Percentiles rank a stretch among this genome's conserved stretches.
Conservation (phyloP, 495 filamentous ascomycete species). For the Penicillium flavigenum region DNA sequence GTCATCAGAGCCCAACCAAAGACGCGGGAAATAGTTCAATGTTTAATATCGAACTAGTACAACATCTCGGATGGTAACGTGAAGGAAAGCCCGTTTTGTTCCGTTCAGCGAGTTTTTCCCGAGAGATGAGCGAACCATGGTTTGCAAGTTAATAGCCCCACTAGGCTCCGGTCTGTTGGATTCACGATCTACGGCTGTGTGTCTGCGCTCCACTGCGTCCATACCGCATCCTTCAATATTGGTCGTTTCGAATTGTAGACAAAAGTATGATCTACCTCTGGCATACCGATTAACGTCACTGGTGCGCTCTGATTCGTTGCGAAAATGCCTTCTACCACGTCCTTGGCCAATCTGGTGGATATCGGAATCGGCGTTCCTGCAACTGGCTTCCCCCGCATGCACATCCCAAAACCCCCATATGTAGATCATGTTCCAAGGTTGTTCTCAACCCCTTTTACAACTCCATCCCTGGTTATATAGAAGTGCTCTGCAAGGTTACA, state of each 20-base stretch:
- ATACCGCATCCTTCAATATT: neutral
- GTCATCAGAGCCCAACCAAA: neutral
- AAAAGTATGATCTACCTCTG: neutral
- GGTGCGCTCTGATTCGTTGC: neutral
- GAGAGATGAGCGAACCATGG: constrained; percentile 30
- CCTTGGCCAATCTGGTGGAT: neutral
- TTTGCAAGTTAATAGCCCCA: neutral
- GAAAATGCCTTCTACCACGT: neutral
- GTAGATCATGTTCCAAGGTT: constrained; percentile 7
- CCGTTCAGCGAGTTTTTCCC: constrained; percentile 30
- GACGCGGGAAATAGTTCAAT: neutral
- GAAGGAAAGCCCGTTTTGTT: neutral
- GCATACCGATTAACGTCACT: neutral
- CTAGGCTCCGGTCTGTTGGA: neutral
- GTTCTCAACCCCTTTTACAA: neutral
- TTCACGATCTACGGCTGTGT: neutral
- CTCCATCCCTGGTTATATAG: neutral
- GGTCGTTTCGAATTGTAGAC: neutral
- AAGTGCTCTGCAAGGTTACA: too few species aligned
- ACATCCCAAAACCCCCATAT: constrained; percentile 4
- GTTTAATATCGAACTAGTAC: neutral
- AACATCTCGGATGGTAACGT: neutral
- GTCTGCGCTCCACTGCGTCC: neutral
- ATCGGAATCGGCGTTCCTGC: neutral
- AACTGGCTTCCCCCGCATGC: constrained; percentile 4